These are phyloP conservation scores for Phalaenopsis equestris DNA, from an alignment of 106 monocot species.

Conservation along the genomic window DNA sequence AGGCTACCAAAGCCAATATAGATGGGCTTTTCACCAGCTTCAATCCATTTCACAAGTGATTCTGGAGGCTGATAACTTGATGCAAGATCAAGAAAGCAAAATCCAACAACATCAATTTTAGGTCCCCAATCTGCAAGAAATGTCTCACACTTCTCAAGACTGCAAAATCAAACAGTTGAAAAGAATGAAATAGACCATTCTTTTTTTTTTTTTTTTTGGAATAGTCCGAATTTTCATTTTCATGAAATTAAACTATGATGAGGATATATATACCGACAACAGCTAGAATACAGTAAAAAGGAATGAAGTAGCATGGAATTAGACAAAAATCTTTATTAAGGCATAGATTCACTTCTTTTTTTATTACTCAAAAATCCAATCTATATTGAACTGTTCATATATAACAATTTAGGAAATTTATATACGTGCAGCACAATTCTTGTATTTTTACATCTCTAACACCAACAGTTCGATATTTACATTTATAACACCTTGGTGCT, in stretches of 20 bases:
- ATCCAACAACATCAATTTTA: conserved; percentile 85
- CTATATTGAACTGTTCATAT: not conserved
- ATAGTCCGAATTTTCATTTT: not conserved
- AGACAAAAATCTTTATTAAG: not conserved
- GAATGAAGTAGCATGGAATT: not conserved
- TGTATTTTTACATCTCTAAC: too few relatives aligned
- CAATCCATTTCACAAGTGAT: conserved; percentile 68
- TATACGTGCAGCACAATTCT: too few relatives aligned
- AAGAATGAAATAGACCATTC: not conserved
- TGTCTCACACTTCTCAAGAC: not conserved
- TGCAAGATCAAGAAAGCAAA: conserved; percentile 92
- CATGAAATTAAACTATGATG: not conserved
- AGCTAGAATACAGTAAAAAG: not conserved
- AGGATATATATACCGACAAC: not conserved
- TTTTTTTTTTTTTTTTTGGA: too few relatives aligned
- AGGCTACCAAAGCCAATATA: conserved; percentile 96
- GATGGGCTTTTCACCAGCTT: conserved; percentile 71
- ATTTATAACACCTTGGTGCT: too few relatives aligned
- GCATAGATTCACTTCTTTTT: not conserved
- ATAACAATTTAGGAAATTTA: not conserved
- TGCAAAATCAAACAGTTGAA: not conserved
- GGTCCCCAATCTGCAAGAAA: conserved; percentile 80
- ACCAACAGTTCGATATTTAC: too few relatives aligned
- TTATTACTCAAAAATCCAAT: conserved; percentile 1
- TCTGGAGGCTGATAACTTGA: conserved; percentile 84